Percentiles rank a stretch among this genome's conserved stretches.
Conservation (phyloP, 2,329 filamentous ascomycete genomes). For the Claviceps digitariae region DNA sequence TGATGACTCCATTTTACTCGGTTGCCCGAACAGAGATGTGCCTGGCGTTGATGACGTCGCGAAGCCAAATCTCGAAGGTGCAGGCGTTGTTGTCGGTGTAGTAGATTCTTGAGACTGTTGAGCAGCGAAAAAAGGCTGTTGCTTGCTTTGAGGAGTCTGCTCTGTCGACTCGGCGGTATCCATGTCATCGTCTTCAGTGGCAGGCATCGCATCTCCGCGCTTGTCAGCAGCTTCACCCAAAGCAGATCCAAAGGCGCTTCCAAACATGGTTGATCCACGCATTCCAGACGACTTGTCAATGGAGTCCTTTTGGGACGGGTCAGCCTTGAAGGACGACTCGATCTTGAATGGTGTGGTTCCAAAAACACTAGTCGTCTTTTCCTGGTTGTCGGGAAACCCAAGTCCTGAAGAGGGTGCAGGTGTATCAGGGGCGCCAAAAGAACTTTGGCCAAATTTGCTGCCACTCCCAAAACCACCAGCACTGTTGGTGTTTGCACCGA, state of each 20-base stretch:
- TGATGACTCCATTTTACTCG: constrained; percentile 14
- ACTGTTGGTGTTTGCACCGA: constrained; percentile 23
- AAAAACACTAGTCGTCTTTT: constrained; percentile 24
- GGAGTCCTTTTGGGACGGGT: constrained; percentile 47
- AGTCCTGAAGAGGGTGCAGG: constrained; percentile 11
- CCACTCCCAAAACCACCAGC: constrained; percentile 24
- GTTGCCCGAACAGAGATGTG: constrained; percentile 22
- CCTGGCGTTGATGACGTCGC: constrained; percentile 20
- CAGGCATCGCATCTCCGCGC: constrained; percentile 19
- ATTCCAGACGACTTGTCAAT: constrained; percentile 32
- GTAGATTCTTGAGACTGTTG: constrained; percentile 21
- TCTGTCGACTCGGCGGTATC: constrained; percentile 22
- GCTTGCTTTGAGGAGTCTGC: constrained; percentile 24
- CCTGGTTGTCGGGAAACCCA: no score
- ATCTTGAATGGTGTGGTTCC: constrained; percentile 51
- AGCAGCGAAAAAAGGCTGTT: constrained; percentile 18
- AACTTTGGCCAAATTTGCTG: constrained; percentile 22
- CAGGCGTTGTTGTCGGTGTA: constrained; percentile 39
- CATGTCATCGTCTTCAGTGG: constrained; percentile 41
- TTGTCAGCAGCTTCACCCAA: constrained; percentile 34
- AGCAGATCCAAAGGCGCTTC: constrained; percentile 45
- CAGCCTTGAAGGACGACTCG: constrained; percentile 52
- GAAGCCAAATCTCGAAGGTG: constrained; percentile 32
- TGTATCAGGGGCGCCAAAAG: constrained; percentile 17
- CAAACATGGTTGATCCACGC: constrained; percentile 40